phyloP scores from a whole-genome alignment of 768 basidiomycete species.

The Galerina sulciceps region DNA sequence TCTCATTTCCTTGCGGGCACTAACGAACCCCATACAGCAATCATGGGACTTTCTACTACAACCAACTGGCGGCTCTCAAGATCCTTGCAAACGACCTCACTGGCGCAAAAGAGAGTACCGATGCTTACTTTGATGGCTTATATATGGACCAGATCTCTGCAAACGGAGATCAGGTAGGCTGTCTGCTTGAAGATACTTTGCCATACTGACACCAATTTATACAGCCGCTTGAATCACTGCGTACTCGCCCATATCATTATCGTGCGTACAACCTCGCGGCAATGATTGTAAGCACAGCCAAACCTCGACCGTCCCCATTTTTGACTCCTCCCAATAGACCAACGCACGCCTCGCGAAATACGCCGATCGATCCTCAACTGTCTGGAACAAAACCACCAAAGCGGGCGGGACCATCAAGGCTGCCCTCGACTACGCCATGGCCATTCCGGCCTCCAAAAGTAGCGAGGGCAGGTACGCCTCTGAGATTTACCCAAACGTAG shows the following conservation, averaged over 20 bases:
- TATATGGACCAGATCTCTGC: slow-evolving; percentile 60
- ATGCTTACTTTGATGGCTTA: slow-evolving; percentile 53
- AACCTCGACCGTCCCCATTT: neutral
- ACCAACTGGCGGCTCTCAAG: slow-evolving; percentile 61
- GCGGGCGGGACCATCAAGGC: slow-evolving; percentile 60
- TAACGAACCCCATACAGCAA: slow-evolving; percentile 44
- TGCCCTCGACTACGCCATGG: slow-evolving; percentile 64
- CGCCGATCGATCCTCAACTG: slow-evolving; percentile 39
- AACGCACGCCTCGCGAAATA: slow-evolving; percentile 59
- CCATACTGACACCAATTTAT: neutral
- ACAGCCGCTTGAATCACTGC: slow-evolving; percentile 62
- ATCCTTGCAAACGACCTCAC: slow-evolving; percentile 52
- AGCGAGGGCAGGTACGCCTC: slow-evolving; percentile 40
- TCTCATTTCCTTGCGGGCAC: neutral
- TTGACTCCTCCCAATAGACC: slow-evolving; percentile 38
- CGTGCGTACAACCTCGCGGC: slow-evolving; percentile 70
- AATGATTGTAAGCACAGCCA: slow-evolving; percentile 54
- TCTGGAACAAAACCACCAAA: slow-evolving; percentile 56
- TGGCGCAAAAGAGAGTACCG: slow-evolving; percentile 50
- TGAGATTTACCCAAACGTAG: slow-evolving; percentile 62
- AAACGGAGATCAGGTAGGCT: slow-evolving; percentile 58
- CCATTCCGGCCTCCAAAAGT: slow-evolving; percentile 35
- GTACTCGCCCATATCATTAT: slow-evolving; percentile 71
- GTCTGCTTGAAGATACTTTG: neutral
- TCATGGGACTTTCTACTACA: slow-evolving; percentile 68